Conservation (phyloP, 129 eudicot genomes). For the Apium graveolens region DNA sequence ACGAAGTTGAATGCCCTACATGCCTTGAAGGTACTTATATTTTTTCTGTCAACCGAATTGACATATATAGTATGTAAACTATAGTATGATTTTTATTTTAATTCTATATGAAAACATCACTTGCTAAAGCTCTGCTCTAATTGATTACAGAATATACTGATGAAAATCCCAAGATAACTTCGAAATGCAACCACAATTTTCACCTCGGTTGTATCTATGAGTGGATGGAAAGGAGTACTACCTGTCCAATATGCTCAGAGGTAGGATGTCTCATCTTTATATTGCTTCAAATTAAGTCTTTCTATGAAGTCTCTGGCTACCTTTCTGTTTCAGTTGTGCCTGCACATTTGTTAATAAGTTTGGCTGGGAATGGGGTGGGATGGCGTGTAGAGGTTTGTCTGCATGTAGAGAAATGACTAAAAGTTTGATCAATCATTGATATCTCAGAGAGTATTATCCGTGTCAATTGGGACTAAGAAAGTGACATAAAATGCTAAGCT, state of each 20-base stretch:
- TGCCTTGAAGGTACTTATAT: conserved; percentile 37
- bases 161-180: conserved; percentile 67
- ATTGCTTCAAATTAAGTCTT: background rate
- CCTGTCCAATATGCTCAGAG: conserved; percentile 61
- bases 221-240: conserved; percentile 75
- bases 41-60: too few relatives aligned
- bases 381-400: background rate
- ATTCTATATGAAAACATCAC: background rate
- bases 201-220: conserved; percentile 77
- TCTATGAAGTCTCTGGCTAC: background rate
- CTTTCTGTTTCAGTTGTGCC: background rate
- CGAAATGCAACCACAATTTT: conserved; percentile 57
- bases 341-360: background rate
- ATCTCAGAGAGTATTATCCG: background rate
- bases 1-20: conserved; percentile 41
- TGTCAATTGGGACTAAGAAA: background rate
- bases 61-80: background rate
- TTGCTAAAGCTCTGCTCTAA: background rate
- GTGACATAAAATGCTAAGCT: background rate
- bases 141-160: conserved; percentile 41
- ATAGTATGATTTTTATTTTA: background rate
- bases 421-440: background rate
- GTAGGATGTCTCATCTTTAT: conserved; percentile 15
- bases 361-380: background rate
- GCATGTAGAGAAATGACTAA: background rate